A percentile compares a stretch with the other conserved stretches of the same genome.
These are phyloP conservation scores for Candida manassasensis DNA, from an alignment of 805 yeast species.

Conservation along the genomic window DNA sequence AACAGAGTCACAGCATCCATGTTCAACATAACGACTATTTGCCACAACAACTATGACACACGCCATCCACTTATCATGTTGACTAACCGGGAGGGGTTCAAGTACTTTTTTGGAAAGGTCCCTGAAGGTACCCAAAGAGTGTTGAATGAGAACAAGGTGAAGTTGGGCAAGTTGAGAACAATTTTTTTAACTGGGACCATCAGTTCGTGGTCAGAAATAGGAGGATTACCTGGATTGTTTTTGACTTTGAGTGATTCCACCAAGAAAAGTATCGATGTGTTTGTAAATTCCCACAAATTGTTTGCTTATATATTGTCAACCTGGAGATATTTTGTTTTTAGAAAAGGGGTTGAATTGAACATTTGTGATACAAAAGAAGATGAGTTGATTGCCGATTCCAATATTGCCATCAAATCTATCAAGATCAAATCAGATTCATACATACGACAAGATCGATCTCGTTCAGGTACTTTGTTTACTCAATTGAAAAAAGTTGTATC, in stretches of 20 bases:
- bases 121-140: constrained; percentile 86
- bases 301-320: constrained; percentile 57
- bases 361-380: constrained; percentile 27
- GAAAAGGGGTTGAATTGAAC: constrained; percentile 59
- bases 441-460: neutral
- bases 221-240: constrained; percentile 91
- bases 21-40: constrained; percentile 48
- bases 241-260: constrained; percentile 81
- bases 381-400: constrained; percentile 29
- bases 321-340: constrained; percentile 84
- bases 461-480: constrained; percentile 5
- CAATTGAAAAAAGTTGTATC: constrained; percentile 36
- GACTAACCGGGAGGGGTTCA: constrained; percentile 44
- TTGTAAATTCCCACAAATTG: constrained; percentile 34
- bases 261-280: constrained; percentile 49
- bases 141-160: constrained; percentile 55
- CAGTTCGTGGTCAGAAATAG: constrained; percentile 64
- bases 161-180: constrained; percentile 53
- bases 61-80: constrained; percentile 53
- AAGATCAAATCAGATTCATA: constrained; percentile 14
- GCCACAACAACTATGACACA: constrained; percentile 54
- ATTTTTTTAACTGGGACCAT: constrained; percentile 77
- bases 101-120: constrained; percentile 70
- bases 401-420: constrained; percentile 36
- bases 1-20: constrained; percentile 22